These are phyloP conservation scores for Agrocybe chaxingu DNA, from an alignment of 768 basidiomycete genomes.

Conservation along the genomic window DNA sequence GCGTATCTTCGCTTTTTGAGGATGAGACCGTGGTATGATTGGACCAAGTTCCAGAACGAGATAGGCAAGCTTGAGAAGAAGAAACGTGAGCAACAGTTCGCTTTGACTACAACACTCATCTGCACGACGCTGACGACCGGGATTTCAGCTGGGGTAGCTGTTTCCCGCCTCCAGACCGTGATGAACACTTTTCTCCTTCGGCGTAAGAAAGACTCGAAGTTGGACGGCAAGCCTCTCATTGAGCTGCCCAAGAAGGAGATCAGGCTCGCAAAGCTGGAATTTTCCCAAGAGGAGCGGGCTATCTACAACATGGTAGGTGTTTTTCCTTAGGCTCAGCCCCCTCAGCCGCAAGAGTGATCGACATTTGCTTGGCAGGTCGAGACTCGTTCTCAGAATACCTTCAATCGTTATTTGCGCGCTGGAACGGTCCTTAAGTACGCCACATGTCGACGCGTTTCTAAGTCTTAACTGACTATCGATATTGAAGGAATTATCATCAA, in stretches of 20 bases:
- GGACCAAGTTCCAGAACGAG: slow-evolving; percentile 34
- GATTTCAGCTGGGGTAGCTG: slow-evolving; percentile 46
- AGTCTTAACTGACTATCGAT: neutral
- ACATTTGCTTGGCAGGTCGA: slow-evolving; percentile 38
- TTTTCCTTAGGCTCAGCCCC: neutral
- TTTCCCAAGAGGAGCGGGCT: slow-evolving; percentile 58
- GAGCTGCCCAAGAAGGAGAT: slow-evolving; percentile 58
- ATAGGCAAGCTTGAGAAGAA: slow-evolving; percentile 45
- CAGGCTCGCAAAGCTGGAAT: slow-evolving; percentile 48
- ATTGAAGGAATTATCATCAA: slow-evolving; percentile 51
- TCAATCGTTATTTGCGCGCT: slow-evolving; percentile 58
- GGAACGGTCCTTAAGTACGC: slow-evolving; percentile 68
- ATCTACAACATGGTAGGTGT: slow-evolving; percentile 53
- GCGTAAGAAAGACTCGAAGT: slow-evolving; percentile 57
- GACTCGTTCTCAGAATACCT: slow-evolving; percentile 49
- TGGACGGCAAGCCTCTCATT: slow-evolving; percentile 69
- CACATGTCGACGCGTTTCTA: neutral
- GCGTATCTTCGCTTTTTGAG: slow-evolving; percentile 40
- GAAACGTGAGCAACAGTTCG: slow-evolving; percentile 35
- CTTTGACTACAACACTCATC: neutral
- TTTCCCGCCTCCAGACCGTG: slow-evolving; percentile 56
- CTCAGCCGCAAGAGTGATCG: neutral
- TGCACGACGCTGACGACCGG: neutral
- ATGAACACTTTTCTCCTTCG: slow-evolving; percentile 52
- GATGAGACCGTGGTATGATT: slow-evolving; percentile 47